A percentile compares a stretch with the other conserved stretches of the same genome.
Evolutionary conservation across 2,329 filamentous ascomycete species (phyloP).

Genomic region (Colletotrichum godetiae): DNA sequence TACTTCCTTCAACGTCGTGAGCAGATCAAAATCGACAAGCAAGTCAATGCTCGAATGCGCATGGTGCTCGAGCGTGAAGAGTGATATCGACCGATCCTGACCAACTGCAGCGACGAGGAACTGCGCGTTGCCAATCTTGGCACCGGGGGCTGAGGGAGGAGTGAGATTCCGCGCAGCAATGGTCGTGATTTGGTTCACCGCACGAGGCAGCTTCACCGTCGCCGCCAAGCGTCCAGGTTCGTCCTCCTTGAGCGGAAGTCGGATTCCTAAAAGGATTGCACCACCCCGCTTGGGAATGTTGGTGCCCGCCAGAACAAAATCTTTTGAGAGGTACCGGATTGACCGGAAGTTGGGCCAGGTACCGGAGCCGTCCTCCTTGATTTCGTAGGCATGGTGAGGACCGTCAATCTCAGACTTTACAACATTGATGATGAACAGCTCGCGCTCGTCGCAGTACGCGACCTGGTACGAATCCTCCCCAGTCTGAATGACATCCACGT

Average conservation of each 20-base stretch:
- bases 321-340: constrained; percentile 68
- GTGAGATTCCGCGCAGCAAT: constrained; percentile 81
- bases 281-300: constrained; percentile 71
- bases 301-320: constrained; percentile 67
- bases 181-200: constrained; percentile 79
- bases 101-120: constrained; percentile 84
- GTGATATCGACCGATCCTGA: constrained; percentile 80
- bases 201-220: constrained; percentile 69
- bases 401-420: constrained; percentile 55
- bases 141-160: constrained; percentile 60
- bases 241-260: constrained; percentile 54
- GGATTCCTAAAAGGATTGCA: constrained; percentile 66
- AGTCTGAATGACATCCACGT: constrained; percentile 76
- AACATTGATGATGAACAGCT: constrained; percentile 75
- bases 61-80: constrained; percentile 82
- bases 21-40: constrained; percentile 62
- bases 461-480: constrained; percentile 74
- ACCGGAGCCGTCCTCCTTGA: constrained; percentile 58
- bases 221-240: constrained; percentile 61
- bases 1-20: constrained; percentile 64
- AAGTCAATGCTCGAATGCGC: constrained; percentile 58
- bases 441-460: constrained; percentile 81
- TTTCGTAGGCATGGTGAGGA: constrained; percentile 66
- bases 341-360: constrained; percentile 65
- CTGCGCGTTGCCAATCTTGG: constrained; percentile 73